Evolutionary conservation across 148 eudicot genomes (phyloP), one percentile per base, ranked within the genome.

Genomic region (Hydrangea macrophylla): DNA sequence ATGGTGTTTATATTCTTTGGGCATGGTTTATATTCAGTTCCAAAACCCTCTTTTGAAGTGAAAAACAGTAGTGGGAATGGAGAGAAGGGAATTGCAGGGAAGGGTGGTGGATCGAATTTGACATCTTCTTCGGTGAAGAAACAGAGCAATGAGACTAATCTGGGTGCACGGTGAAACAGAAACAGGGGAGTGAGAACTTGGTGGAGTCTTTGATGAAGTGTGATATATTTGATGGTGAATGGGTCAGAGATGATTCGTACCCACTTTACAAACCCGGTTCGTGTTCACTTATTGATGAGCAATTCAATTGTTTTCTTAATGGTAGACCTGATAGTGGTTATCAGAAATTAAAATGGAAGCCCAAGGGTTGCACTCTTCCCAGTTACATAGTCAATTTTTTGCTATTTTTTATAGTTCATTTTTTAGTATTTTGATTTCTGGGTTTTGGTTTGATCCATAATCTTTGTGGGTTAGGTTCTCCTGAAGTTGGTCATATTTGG

Each of bases 191-290:
- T 37, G 75, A 55, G 25, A 73, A 84, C 62, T 57, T 84, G 85
- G 50, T 83, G 23, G 69, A 73, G 36, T 64, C 67, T 36, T 67
- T 90, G 74, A 69, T 82, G 69, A 81, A 68, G 59, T 90, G 96
- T 71, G 82, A 88, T 80, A 53, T 90, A 36, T 90, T 84, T 77
- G 86, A 88, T 81, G 92, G 92, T 27, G 63, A 68, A 9, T 88
- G 92, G 92, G 78, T 83, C 13, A 83, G 69, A 73, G 92, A 88
- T 81, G 88, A 88, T 0, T 73, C 86, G 9, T 88, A 88, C 66
- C 92, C 92, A 3, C 79, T 88, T 53, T 88, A 88, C 67, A 78
- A 85, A 74, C 84, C 92, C 2, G 89, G 87, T 70, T 85, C 92
- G 79, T 88, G 92, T 61, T 73, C 80, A 26, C 58, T 88, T 64